A percentile compares a stretch with the other conserved stretches of the same genome.
These are phyloP conservation scores for Dalbergia cultrata DNA, from an alignment of 306 rosid genomes.

Conservation along the genomic window DNA sequence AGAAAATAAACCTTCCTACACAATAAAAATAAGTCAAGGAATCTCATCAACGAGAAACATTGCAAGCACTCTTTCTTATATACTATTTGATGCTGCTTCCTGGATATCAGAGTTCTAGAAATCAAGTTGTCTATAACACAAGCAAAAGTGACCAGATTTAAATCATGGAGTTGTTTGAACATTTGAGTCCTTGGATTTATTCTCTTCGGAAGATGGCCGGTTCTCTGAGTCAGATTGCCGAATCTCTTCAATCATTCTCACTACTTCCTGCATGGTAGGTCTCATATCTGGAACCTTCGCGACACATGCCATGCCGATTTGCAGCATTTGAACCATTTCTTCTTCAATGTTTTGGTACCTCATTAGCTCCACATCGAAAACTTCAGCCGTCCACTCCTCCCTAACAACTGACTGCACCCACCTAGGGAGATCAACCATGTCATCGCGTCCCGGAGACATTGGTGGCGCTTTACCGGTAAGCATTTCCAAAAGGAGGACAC, in stretches of 20 bases:
- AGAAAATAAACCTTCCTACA: slow-evolving; percentile 41
- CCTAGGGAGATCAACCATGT: slow-evolving; percentile 94
- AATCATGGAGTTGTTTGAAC: slow-evolving; percentile 82
- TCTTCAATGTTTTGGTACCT: slow-evolving; percentile 90
- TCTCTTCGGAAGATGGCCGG: slow-evolving; percentile 94
- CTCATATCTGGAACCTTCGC: slow-evolving; percentile 86
- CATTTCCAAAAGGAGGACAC: slow-evolving; percentile 91
- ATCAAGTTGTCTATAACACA: slow-evolving; percentile 43
- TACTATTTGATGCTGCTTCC: slow-evolving; percentile 55
- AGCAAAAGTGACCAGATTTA: slow-evolving; percentile 32
- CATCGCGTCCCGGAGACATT: slow-evolving; percentile 85
- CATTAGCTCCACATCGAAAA: slow-evolving; percentile 93
- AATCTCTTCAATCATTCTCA: slow-evolving; percentile 90
- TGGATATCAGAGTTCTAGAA: slow-evolving; percentile 45
- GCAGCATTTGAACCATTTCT: slow-evolving; percentile 99
- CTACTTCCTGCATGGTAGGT: slow-evolving; percentile 91
- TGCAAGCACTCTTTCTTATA: slow-evolving; percentile 53
- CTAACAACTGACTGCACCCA: slow-evolving; percentile 97
- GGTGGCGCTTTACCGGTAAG: slow-evolving; percentile 93
- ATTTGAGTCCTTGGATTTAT: slow-evolving; percentile 83
- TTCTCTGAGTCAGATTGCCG: slow-evolving; percentile 98
- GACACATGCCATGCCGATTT: slow-evolving; percentile 95
- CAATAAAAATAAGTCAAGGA: slow-evolving; percentile 42
- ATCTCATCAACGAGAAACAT: slow-evolving; percentile 40
- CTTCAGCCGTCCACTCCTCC: slow-evolving; percentile 99